Conservation (phyloP, 768 basidiomycete genomes). For the Podaxis rugospora region DNA sequence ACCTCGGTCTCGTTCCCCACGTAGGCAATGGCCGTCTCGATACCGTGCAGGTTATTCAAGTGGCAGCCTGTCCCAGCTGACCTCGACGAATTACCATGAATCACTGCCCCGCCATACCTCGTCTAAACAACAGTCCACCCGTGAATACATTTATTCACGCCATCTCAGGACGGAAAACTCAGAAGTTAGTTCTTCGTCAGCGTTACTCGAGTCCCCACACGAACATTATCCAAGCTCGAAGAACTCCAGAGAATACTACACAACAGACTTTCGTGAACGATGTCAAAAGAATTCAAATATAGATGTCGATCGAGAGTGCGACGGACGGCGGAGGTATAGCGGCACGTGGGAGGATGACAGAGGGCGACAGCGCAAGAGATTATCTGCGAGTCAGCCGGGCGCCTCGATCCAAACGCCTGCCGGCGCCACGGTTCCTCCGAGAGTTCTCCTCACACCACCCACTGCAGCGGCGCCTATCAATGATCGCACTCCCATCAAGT, state of each 20-base stretch:
- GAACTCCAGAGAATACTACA: not conserved
- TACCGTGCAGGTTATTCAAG: not conserved
- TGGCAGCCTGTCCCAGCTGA: not conserved
- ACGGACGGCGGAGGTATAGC: not conserved
- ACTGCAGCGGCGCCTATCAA: not conserved
- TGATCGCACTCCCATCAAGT: not conserved
- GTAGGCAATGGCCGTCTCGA: not conserved
- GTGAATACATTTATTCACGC: not conserved
- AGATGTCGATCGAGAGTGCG: not conserved
- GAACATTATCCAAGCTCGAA: not conserved
- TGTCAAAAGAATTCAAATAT: not conserved
- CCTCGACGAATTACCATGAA: not conserved
- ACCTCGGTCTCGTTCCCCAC: not conserved
- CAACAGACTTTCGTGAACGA: not conserved
- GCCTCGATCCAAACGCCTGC: not conserved
- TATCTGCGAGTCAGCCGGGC: not conserved
- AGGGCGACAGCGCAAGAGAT: not conserved
- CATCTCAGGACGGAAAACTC: not conserved
- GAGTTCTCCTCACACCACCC: not conserved
- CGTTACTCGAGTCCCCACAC: not conserved
- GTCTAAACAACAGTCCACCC: not conserved
- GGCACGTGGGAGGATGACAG: not conserved
- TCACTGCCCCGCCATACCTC: not conserved
- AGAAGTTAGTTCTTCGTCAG: not conserved
- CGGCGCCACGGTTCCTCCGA: not conserved